A percentile compares a stretch with the other conserved stretches of the same genome.
phyloP scores from a whole-genome alignment of 257 asterid genomes.

The Agastache rugosa region DNA sequence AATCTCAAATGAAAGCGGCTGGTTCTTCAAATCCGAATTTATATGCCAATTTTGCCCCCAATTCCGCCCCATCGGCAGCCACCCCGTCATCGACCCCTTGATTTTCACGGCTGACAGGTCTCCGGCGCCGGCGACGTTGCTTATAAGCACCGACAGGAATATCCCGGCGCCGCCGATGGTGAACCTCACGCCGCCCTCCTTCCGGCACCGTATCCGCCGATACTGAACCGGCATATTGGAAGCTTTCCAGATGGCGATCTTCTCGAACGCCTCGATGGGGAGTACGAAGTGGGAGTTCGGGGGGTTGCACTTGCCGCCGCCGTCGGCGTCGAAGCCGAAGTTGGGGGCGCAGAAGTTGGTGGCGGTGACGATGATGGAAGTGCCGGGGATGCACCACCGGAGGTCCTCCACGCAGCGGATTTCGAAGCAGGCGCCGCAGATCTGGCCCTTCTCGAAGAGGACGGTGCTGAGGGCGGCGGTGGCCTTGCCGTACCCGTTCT shows the following conservation, averaged over 20 bases:
- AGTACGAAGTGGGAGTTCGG: conserved; percentile 94
- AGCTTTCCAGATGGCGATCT: conserved; percentile 97
- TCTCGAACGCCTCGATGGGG: conserved; percentile 89
- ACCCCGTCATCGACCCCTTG: conserved; percentile 70
- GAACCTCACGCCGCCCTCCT: conserved; percentile 72
- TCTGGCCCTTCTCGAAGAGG: conserved; percentile 85
- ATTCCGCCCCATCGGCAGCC: conserved; percentile 78
- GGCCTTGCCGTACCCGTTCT: conserved; percentile 87
- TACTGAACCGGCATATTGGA: conserved; percentile 89
- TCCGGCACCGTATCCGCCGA: conserved; percentile 67
- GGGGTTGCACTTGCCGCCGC: conserved; percentile 93
- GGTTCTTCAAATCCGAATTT: conserved; percentile 60
- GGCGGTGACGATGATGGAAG: conserved; percentile 87
- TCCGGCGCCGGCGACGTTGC: conserved; percentile 67
- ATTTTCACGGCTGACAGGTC: conserved; percentile 67
- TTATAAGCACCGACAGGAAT: conserved; percentile 63
- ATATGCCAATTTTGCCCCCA: conserved; percentile 83
- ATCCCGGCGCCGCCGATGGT: conserved; percentile 56
- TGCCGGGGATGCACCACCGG: conserved; percentile 96
- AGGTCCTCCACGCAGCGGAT: conserved; percentile 88
- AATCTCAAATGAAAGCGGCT: conserved; percentile 68
- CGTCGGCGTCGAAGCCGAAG: conserved; percentile 72
- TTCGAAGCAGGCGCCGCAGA: conserved; percentile 97
- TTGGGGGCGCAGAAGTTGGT: conserved; percentile 98
- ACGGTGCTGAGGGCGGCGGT: conserved; percentile 92